Percentiles rank a stretch among this genome's conserved stretches.
phyloP scores from a whole-genome alignment of 441 rosid genomes.

The Arabidopsis hybrid region DNA sequence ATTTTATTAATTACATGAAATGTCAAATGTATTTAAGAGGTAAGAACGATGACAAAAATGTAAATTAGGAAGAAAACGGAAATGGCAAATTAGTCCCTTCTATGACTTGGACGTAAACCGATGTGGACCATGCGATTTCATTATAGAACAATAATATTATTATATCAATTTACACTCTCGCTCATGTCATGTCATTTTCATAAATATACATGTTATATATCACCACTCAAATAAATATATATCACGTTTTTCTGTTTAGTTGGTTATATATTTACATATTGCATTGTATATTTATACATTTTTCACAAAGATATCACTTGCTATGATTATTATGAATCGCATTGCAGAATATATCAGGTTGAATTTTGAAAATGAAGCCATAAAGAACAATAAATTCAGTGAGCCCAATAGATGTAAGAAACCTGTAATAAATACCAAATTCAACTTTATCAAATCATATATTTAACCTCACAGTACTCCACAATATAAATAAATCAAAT shows the following conservation, averaged over 20 bases:
- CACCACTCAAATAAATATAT: conserved; percentile 11
- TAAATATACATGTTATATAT: conserved; percentile 20
- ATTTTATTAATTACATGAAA: conserved; percentile 2
- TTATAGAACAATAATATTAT: not conserved
- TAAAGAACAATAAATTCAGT: conserved; percentile 6
- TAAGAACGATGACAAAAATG: conserved; percentile 9
- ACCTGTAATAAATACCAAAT: not conserved
- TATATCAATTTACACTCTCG: conserved; percentile 8
- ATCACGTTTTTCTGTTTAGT: conserved; percentile 11
- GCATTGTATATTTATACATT: not conserved
- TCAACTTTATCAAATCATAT: not conserved
- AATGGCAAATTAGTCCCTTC: conserved; percentile 11
- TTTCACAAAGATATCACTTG: not conserved
- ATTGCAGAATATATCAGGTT: not conserved
- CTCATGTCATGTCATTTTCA: conserved; percentile 33
- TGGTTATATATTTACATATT: not conserved
- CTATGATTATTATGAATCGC: not conserved
- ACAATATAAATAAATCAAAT: not conserved
- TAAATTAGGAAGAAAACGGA: conserved; percentile 10
- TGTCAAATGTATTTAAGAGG: conserved; percentile 34
- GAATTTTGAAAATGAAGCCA: not conserved
- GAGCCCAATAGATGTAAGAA: not conserved
- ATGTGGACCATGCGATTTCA: conserved; percentile 39
- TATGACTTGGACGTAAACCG: conserved; percentile 33
- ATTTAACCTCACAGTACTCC: not conserved